phyloP scores from a whole-genome alignment of 345 rosid genomes.

The Toxicodendron radicans region DNA sequence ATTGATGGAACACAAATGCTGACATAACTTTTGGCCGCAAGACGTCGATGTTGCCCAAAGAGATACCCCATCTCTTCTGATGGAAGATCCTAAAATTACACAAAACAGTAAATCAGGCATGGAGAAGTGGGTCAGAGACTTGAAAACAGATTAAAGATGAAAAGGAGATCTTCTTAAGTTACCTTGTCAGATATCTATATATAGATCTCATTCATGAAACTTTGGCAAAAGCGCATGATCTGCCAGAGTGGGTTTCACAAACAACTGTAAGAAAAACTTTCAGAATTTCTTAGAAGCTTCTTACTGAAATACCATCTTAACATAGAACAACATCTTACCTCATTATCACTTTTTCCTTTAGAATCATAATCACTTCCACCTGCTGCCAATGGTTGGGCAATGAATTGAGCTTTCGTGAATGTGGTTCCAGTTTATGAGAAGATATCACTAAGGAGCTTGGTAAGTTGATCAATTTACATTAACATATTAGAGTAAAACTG shows the following conservation, averaged over 20 bases:
- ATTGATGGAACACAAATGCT: too few relatives aligned
- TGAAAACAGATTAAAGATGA: conserved; percentile 6
- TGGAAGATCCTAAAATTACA: conserved; percentile 72
- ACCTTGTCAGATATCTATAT: conserved; percentile 93
- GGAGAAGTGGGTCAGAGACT: conserved; percentile 10
- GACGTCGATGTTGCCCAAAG: conserved; percentile 91
- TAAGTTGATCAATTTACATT: too few relatives aligned
- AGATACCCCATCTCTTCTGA: conserved; percentile 99
- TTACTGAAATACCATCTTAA: conserved; percentile 6
- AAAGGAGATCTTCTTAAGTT: conserved; percentile 17
- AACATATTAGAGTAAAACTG: too few relatives aligned
- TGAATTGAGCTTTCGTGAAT: conserved; percentile 39
- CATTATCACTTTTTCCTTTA: conserved; percentile 95
- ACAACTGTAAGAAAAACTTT: conserved; percentile 32
- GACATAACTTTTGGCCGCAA: too few relatives aligned
- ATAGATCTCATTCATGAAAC: conserved; percentile 94
- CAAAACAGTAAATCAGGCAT: conserved; percentile 15
- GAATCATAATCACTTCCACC: conserved; percentile 99
- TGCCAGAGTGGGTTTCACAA: conserved; percentile 44
- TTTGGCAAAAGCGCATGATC: conserved; percentile 99
- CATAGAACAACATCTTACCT: conserved; percentile 48
- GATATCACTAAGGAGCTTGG: conserved; percentile 46
- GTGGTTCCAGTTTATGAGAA: conserved; percentile 35
- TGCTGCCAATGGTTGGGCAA: too few relatives aligned
- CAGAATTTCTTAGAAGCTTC: conserved; percentile 28